Conservation (phyloP, 192 early-diverging fungal species). For the Diversispora eburnea region DNA sequence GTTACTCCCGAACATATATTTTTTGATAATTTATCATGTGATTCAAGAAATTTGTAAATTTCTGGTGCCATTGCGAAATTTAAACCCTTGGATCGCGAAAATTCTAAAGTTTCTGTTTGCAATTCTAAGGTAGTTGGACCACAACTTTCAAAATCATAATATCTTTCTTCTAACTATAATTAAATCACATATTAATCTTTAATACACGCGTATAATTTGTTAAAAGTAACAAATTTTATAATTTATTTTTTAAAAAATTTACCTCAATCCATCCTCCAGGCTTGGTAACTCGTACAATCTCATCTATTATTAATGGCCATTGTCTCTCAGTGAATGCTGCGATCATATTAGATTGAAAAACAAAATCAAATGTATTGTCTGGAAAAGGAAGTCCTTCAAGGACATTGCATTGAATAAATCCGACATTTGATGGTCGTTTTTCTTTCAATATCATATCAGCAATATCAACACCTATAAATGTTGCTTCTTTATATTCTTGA, state of each 20-base stretch:
- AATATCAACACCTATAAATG: conserved; percentile 13
- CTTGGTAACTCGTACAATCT: conserved; percentile 39
- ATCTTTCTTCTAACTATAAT: no score
- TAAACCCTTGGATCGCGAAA: no score
- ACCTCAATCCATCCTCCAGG: conserved; percentile 41
- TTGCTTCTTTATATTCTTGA: conserved; percentile 6
- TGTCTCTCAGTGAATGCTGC: not conserved
- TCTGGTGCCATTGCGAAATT: no score
- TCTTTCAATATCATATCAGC: not conserved
- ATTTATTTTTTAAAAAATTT: not conserved
- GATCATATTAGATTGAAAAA: conserved; percentile 16
- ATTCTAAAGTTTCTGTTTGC: no score
- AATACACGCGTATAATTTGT: no score
- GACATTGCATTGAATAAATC: conserved; percentile 40
- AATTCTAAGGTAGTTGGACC: no score
- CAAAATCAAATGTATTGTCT: conserved; percentile 47
- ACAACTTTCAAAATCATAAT: no score
- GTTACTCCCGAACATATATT: no score
- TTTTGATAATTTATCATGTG: no score
- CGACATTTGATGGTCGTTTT: not conserved
- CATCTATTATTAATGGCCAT: conserved; percentile 26
- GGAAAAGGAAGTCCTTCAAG: conserved; percentile 38
- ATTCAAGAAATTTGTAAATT: no score
- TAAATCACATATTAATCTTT: no score
- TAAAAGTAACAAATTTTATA: no score